Percentiles rank a stretch among this genome's conserved stretches.
These are phyloP conservation scores for Calonectria pseudoturangicola DNA, from an alignment of 2,329 filamentous ascomycete genomes.

Conservation along the genomic window DNA sequence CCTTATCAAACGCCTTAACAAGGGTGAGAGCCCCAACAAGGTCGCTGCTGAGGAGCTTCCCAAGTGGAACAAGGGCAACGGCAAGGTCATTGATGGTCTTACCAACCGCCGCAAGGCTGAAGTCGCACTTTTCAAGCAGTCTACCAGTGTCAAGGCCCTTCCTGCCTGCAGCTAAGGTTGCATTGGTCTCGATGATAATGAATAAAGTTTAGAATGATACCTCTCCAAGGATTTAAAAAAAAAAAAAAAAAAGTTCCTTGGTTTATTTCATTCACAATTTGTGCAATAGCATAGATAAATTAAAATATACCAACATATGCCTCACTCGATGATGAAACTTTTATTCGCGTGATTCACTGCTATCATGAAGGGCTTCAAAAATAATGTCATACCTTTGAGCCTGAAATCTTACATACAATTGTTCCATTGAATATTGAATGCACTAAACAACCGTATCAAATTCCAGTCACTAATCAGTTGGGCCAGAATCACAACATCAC, in stretches of 20 bases:
- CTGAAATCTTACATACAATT: too few relatives aligned
- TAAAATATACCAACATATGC: neutral
- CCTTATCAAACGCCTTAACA: constrained; percentile 53
- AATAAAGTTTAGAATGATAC: neutral
- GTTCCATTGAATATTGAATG: too few relatives aligned
- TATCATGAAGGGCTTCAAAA: too few relatives aligned
- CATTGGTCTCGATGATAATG: neutral
- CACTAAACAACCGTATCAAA: too few relatives aligned
- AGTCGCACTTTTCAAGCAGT: constrained; percentile 58
- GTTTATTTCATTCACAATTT: neutral
- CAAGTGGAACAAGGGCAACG: constrained; percentile 67
- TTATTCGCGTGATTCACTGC: too few relatives aligned
- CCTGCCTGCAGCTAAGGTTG: constrained; percentile 37
- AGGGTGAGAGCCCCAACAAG: constrained; percentile 56
- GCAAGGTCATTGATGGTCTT: constrained; percentile 63
- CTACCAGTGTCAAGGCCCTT: constrained; percentile 39
- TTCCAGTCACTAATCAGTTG: too few relatives aligned
- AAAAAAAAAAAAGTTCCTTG: neutral
- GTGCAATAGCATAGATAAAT: neutral
- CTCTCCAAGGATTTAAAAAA: neutral
- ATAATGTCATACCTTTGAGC: too few relatives aligned
- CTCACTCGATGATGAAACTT: too few relatives aligned
- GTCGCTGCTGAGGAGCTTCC: constrained; percentile 66
- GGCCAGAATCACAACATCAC: too few relatives aligned
- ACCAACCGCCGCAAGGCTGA: constrained; percentile 65